These are phyloP conservation scores for Metschnikowia kunwiensis DNA, from an alignment of 805 yeast species.

Conservation along the genomic window DNA sequence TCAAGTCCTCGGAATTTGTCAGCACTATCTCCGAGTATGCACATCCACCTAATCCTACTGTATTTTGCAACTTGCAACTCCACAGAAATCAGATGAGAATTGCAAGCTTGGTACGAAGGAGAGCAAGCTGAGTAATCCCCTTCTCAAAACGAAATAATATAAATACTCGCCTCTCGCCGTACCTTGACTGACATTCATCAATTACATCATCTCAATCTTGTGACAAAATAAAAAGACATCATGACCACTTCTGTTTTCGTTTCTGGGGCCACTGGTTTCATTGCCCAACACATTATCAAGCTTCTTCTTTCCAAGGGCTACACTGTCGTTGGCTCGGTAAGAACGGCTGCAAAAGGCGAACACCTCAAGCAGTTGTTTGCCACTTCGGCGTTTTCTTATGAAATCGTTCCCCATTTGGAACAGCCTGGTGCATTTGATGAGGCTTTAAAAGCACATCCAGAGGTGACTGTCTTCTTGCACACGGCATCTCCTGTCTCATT, in stretches of 20 bases:
- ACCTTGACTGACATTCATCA: too few species aligned
- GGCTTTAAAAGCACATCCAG: conserved; percentile 25
- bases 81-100: too few species aligned
- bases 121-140: too few species aligned
- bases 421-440: conserved; percentile 27
- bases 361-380: conserved; percentile 17
- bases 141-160: too few species aligned
- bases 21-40: too few species aligned
- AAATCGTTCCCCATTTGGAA: conserved; percentile 24
- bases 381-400: conserved; percentile 4
- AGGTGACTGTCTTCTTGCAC: conserved; percentile 27
- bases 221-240: neutral
- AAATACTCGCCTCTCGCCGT: too few species aligned
- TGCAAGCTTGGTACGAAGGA: too few species aligned
- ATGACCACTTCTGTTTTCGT: conserved; percentile 28
- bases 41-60: too few species aligned
- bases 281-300: conserved; percentile 44
- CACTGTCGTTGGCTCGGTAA: conserved; percentile 47
- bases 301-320: conserved; percentile 37
- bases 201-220: neutral
- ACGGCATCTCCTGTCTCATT: conserved; percentile 34
- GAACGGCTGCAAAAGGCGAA: conserved; percentile 38
- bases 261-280: conserved; percentile 51
- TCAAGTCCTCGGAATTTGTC: too few species aligned
- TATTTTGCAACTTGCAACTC: too few species aligned